These are phyloP conservation scores for Taxillus chinensis DNA, from an alignment of 164 flowering plant species.

Conservation along the genomic window DNA sequence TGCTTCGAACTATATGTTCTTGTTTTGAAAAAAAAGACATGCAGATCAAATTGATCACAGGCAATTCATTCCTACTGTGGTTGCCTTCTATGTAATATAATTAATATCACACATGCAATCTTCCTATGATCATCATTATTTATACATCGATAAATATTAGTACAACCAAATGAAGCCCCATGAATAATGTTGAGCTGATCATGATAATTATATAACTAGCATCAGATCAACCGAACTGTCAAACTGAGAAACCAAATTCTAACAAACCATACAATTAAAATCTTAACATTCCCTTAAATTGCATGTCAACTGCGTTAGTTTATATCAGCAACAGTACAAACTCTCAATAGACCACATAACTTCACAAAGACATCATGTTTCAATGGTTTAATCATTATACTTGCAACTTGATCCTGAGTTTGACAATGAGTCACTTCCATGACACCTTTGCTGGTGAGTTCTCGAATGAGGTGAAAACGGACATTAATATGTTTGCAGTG, in stretches of 20 bases:
- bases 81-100: slow-evolving; percentile 58
- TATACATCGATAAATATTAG: not conserved
- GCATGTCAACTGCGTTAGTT: not conserved
- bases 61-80: slow-evolving; percentile 72
- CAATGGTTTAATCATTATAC: not conserved
- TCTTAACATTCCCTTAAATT: not conserved
- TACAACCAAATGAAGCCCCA: no score
- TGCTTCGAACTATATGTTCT: slow-evolving; percentile 65
- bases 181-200: no score
- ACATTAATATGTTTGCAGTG: not conserved
- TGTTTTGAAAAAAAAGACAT: slow-evolving; percentile 82
- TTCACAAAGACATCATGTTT: not conserved
- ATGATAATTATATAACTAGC: slow-evolving; percentile 33
- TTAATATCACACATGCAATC: slow-evolving; percentile 6
- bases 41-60: slow-evolving; percentile 74
- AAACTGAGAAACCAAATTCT: no score
- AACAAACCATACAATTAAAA: no score
- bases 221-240: slow-evolving; percentile 46
- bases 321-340: not conserved
- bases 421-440: not conserved
- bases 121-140: not conserved
- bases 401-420: not conserved
- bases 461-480: not conserved
- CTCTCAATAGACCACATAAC: not conserved
- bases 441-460: not conserved